Conservation (phyloP, 1,139 yeast species). For the Hansenula lynferdii region DNA sequence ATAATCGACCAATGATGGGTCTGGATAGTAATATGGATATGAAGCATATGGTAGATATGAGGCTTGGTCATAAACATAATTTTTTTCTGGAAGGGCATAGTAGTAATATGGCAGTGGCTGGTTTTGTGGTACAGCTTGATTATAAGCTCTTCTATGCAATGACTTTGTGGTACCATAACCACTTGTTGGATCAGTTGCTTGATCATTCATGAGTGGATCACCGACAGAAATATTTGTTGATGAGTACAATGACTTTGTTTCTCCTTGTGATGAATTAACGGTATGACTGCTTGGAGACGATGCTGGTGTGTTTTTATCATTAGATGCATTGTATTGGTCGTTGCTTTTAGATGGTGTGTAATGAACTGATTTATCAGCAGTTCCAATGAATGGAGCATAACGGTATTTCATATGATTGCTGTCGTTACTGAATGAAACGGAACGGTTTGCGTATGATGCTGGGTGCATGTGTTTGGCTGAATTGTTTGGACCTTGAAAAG, state of each 20-base stretch:
- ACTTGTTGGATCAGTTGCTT: slow-evolving; percentile 12
- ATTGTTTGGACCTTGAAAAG: slow-evolving; percentile 3
- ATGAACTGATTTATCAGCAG: slow-evolving; percentile 1
- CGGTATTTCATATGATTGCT: slow-evolving; percentile 4
- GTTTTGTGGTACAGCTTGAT: slow-evolving; percentile 7
- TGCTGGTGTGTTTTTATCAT: slow-evolving; percentile 14
- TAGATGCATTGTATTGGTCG: background rate
- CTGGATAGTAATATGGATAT: slow-evolving; percentile 21
- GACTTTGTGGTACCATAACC: slow-evolving; percentile 13
- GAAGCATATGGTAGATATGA: slow-evolving; percentile 18
- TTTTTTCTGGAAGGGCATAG: slow-evolving; percentile 20
- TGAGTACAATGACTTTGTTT: slow-evolving; percentile 20
- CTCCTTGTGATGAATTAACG: slow-evolving; percentile 17
- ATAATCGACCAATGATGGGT: slow-evolving; percentile 16
- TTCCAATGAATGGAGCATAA: background rate
- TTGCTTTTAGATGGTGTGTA: slow-evolving; percentile 7
- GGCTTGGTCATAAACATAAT: slow-evolving; percentile 16
- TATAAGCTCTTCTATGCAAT: slow-evolving; percentile 13
- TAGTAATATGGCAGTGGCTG: slow-evolving; percentile 18
- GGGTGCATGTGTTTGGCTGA: background rate
- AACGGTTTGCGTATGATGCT: slow-evolving; percentile 6
- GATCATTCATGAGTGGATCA: slow-evolving; percentile 15
- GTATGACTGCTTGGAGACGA: slow-evolving; percentile 21
- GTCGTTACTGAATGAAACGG: slow-evolving; percentile 19
- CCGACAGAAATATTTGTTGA: slow-evolving; percentile 20